Base-by-base conservation (phyloP, 495 filamentous ascomycete genomes). In the Filosporella fistucella region DNA sequence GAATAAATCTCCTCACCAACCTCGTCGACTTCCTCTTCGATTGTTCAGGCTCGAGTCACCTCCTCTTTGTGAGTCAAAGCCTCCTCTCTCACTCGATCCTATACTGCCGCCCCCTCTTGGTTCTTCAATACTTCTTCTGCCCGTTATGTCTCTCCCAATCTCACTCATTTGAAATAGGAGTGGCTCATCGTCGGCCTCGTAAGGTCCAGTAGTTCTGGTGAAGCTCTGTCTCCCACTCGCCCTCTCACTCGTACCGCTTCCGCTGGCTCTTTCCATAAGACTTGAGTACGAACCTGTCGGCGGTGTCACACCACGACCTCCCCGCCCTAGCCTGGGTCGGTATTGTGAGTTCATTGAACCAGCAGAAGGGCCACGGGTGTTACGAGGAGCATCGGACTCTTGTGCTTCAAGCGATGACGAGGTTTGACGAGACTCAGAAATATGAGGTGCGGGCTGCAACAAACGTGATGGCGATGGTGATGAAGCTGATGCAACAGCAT, bases 131-230 rank as follows among this genome's bases (percentile, higher is more conserved):
- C 88, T 91, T 45, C 85, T 74, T 41, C 86, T 76, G 12, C 78
- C 81, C 16, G 73, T 70, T n/a, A n/a, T n/a, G 21, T 78, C 67
- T 40, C 57, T 45, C 14, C 80, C 84, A 49, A 93, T 78, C 57
- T 95, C 89, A 47, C 85, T 90, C 86, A 95, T 91, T 32, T 86
- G 84, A 58, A 95, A 95, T 14, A 94, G 66, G 9, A 95, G 65
- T 21, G 85, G 85, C 63, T 95, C 89, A 14, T 91, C 89, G 45
- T 94, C 89, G 35, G 63, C 56, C 1, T 74, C 76, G 38, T 70
- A 68, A 8, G 48, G 12, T n/a, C 56, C 49, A 5, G 45, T 50
- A 6, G 51, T 43, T 21, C 66, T 59, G 0, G 63, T 50, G 36
- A 69, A 69, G 54, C 68, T 71, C 42, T 70, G 40, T 45, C 58